phyloP scores from a whole-genome alignment of 75 land plant genomes.

The Cunninghamia lanceolata region DNA sequence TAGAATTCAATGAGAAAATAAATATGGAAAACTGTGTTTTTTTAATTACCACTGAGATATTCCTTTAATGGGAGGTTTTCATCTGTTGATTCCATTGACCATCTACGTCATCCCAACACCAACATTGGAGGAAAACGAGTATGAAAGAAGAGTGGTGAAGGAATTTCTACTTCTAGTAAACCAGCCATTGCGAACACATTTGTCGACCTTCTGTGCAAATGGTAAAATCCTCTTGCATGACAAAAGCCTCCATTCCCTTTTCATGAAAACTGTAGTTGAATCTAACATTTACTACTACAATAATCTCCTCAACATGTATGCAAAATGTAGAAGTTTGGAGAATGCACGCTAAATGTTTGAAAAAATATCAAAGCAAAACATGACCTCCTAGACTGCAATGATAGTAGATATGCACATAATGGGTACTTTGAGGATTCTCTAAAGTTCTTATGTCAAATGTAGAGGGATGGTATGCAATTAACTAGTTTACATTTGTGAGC shows the following conservation, averaged over 20 bases:
- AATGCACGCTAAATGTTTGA: slow-evolving; percentile 27
- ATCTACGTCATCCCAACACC: no score
- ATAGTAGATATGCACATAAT: slow-evolving; percentile 33
- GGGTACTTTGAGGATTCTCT: slow-evolving; percentile 18
- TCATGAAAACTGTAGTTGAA: slow-evolving; percentile 20
- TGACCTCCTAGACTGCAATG: slow-evolving; percentile 35
- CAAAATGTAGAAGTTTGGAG: slow-evolving; percentile 17
- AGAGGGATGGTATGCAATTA: neutral
- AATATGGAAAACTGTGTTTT: no score
- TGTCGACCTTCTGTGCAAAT: neutral
- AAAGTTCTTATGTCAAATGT: neutral
- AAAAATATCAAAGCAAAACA: slow-evolving; percentile 10
- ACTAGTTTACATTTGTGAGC: slow-evolving; percentile 11
- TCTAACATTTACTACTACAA: slow-evolving; percentile 16
- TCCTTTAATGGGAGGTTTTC: no score
- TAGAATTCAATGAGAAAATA: no score
- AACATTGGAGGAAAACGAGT: no score
- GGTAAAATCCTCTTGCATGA: slow-evolving; percentile 17
- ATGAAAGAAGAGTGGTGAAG: no score
- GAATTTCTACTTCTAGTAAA: no score
- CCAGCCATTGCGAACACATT: neutral
- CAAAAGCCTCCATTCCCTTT: slow-evolving; percentile 17
- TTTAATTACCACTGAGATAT: no score
- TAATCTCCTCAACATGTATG: slow-evolving; percentile 37
- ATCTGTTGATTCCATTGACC: no score